A percentile compares a stretch with the other conserved stretches of the same genome.
Evolutionary conservation across 441 rosid species (phyloP).

Genomic region (Erysimum cheiri): DNA sequence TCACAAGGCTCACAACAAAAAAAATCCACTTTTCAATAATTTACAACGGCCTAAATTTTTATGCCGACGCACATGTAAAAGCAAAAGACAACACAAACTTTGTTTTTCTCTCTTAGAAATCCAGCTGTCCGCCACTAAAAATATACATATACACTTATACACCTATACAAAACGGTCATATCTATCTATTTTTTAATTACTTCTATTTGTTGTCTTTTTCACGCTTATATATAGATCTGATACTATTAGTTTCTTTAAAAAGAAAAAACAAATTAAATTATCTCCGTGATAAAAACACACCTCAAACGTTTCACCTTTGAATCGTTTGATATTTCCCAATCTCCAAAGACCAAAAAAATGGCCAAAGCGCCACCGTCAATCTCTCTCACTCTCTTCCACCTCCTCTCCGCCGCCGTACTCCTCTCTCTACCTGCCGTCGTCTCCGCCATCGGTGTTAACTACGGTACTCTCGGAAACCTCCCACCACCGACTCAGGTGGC

Average conservation of each 20-base stretch:
- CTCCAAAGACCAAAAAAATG: constrained; percentile 11
- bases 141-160: constrained; percentile 21
- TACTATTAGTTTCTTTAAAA: not conserved
- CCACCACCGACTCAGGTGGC: constrained; percentile 66
- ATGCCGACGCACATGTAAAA: constrained; percentile 31
- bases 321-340: constrained; percentile 31
- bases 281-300: constrained; percentile 20
- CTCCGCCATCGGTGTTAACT: constrained; percentile 64
- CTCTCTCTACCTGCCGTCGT: constrained; percentile 44
- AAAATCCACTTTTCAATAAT: constrained; percentile 33
- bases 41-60: constrained; percentile 37
- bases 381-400: constrained; percentile 42
- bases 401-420: constrained; percentile 33
- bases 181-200: constrained; percentile 12
- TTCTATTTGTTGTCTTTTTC: not conserved
- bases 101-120: not conserved
- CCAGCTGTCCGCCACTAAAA: constrained; percentile 36
- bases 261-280: not conserved
- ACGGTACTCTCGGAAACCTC: constrained; percentile 69
- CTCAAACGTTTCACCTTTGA: constrained; percentile 41
- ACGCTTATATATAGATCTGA: too few relatives aligned
- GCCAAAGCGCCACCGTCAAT: constrained; percentile 34
- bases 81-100: not conserved
- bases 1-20: not conserved
- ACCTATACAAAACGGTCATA: constrained; percentile 30